These are phyloP conservation scores for Euphorbia corollata DNA, from an alignment of 441 rosid species.

Conservation along the genomic window DNA sequence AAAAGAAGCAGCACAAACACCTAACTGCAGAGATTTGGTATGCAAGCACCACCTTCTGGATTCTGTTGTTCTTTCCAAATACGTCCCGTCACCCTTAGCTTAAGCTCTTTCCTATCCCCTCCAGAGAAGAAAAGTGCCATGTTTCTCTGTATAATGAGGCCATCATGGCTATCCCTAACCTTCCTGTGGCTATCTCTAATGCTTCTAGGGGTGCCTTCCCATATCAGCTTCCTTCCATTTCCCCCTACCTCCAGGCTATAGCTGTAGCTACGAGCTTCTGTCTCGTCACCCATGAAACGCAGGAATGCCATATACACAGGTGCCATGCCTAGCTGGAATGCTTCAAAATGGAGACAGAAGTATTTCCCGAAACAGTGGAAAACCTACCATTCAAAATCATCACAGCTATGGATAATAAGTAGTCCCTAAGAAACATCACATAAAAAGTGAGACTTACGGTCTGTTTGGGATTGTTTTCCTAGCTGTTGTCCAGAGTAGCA, in stretches of 20 bases:
- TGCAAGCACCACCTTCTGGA: constrained; percentile 72
- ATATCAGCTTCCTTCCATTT: constrained; percentile 69
- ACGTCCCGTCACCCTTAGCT: constrained; percentile 80
- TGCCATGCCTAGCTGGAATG: constrained; percentile 95
- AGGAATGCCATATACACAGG: constrained; percentile 93
- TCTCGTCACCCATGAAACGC: constrained; percentile 86
- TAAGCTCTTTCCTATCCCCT: constrained; percentile 88
- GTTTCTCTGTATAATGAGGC: constrained; percentile 80
- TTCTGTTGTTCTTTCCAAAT: constrained; percentile 97
- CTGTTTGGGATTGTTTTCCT: too few species aligned
- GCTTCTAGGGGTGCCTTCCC: constrained; percentile 91
- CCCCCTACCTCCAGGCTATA: constrained; percentile 96
- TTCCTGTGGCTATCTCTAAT: constrained; percentile 85
- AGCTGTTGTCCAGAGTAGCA: too few species aligned
- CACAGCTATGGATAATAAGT: neutral
- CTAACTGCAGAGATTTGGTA: constrained; percentile 75
- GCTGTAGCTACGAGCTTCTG: constrained; percentile 75
- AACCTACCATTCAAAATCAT: constrained; percentile 38
- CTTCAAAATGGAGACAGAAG: constrained; percentile 92
- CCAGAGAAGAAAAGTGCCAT: constrained; percentile 97
- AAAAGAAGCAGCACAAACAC: constrained; percentile 9
- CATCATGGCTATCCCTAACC: constrained; percentile 90
- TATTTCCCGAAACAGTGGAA: constrained; percentile 92
- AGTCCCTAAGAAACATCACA: neutral
- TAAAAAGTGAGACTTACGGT: neutral